These are phyloP conservation scores for Trametopsis cervina DNA, from an alignment of 768 basidiomycete species.

Conservation along the genomic window DNA sequence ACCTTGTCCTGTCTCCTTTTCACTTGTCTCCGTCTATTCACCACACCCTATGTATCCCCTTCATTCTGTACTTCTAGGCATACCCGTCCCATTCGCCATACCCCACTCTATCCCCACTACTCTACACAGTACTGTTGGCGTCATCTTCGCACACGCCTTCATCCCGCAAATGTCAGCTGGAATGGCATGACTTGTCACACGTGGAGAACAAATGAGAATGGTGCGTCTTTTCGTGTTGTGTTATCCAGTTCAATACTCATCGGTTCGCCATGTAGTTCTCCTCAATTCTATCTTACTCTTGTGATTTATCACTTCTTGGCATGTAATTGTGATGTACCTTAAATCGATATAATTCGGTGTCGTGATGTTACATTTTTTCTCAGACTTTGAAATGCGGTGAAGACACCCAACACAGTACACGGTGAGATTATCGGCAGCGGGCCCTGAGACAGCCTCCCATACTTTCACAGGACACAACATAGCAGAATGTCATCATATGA, in stretches of 20 bases:
- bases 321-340: no score
- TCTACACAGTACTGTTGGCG: neutral
- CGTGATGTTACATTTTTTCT: no score
- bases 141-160: neutral
- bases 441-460: neutral
- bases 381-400: no score
- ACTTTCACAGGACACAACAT: no score
- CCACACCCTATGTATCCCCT: neutral
- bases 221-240: neutral
- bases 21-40: neutral
- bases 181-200: neutral
- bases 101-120: neutral
- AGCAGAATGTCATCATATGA: no score
- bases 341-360: no score
- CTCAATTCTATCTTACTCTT: neutral
- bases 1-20: neutral
- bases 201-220: neutral
- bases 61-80: neutral
- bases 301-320: no score
- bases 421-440: neutral
- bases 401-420: no score
- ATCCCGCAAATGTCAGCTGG: neutral
- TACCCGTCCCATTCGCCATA: constrained; percentile 9
- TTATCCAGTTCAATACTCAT: no score
- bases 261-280: neutral